These are phyloP conservation scores for Colletotrichum limetticola DNA, from an alignment of 2,329 filamentous ascomycete species.

Conservation along the genomic window DNA sequence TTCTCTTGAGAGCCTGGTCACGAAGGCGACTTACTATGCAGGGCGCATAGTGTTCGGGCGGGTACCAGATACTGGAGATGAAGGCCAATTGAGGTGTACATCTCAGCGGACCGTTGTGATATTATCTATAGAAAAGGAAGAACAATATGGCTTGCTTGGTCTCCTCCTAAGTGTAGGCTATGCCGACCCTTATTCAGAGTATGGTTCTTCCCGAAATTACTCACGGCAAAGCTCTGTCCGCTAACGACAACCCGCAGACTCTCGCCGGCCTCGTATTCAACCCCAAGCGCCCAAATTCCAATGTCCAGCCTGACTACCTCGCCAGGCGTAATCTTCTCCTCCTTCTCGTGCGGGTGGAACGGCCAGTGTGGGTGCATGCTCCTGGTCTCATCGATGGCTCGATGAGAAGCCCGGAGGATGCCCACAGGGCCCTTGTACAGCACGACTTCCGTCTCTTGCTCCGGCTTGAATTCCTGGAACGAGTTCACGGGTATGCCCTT, in stretches of 20 bases:
- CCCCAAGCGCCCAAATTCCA: constrained; percentile 43
- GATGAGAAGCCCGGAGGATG: constrained; percentile 39
- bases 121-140: constrained; percentile 20
- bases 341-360: constrained; percentile 27
- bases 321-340: constrained; percentile 35
- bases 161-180: constrained; percentile 37
- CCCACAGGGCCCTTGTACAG: constrained; percentile 41
- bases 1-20: not conserved
- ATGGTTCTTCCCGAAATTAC: constrained; percentile 11
- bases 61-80: too few relatives aligned
- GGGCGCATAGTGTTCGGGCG: too few relatives aligned
- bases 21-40: too few relatives aligned
- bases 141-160: constrained; percentile 37
- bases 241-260: constrained; percentile 37
- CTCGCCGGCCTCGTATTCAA: constrained; percentile 43
- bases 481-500: constrained; percentile 31
- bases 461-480: constrained; percentile 37
- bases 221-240: constrained; percentile 38
- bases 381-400: constrained; percentile 37
- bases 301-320: constrained; percentile 41
- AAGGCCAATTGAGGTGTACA: not conserved
- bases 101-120: not conserved
- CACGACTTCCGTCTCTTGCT: constrained; percentile 40
- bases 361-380: constrained; percentile 44
- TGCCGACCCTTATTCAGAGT: constrained; percentile 38